These are phyloP conservation scores for Erodium texanum DNA, from an alignment of 441 rosid species.

Conservation along the genomic window DNA sequence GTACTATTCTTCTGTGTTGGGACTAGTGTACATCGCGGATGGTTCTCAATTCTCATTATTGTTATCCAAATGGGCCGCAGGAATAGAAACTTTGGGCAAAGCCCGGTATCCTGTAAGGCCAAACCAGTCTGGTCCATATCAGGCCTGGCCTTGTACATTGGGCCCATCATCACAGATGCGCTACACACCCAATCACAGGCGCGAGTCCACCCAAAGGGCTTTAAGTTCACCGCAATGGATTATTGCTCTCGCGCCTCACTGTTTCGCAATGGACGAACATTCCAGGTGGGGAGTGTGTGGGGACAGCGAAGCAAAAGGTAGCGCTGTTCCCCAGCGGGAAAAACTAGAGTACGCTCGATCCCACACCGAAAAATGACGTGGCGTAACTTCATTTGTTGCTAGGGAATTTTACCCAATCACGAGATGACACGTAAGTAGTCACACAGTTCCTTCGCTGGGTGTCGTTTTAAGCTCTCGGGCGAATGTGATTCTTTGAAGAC, in stretches of 20 bases:
- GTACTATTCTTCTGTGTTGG: not conserved
- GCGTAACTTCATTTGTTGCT: not conserved
- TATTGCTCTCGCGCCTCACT: not conserved
- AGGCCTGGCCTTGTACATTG: no score
- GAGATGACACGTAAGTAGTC: not conserved
- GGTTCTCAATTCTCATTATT: no score
- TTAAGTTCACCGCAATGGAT: not conserved
- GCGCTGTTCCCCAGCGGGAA: not conserved
- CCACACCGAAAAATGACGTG: not conserved
- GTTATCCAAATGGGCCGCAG: no score
- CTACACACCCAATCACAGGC: not conserved
- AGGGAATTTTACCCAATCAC: not conserved
- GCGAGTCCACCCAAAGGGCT: not conserved
- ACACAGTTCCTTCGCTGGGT: not conserved
- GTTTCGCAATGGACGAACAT: constrained; percentile 5
- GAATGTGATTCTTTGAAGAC: not conserved
- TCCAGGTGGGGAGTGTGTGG: not conserved
- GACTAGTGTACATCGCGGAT: not conserved
- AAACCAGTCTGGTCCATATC: no score
- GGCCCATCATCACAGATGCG: no score
- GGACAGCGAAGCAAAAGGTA: constrained; percentile 5
- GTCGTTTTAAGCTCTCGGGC: not conserved
- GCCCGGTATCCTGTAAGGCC: no score
- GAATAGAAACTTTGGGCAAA: no score
- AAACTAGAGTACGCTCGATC: not conserved